Conservation (phyloP, 1,284 basidiomycete genomes). For the Rhizoctonia solani region DNA sequence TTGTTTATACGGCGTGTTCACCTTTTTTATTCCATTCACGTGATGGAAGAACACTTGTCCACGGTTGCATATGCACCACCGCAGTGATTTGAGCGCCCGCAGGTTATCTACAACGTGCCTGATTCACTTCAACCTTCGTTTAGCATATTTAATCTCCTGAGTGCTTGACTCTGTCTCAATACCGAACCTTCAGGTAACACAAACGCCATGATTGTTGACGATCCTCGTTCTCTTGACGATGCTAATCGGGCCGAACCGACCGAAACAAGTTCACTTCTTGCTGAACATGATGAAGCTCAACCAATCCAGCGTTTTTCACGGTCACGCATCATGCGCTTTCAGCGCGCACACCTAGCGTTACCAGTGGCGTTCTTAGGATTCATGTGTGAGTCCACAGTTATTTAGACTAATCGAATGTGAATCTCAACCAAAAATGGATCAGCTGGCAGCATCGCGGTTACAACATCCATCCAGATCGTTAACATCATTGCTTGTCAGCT, state of each 20-base stretch:
- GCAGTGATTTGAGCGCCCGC: conserved; percentile 4
- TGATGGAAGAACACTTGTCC: neutral
- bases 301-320: neutral
- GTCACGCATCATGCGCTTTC: neutral
- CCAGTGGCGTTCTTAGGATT: conserved; percentile 17
- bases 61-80: conserved; percentile 9
- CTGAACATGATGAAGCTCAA: neutral
- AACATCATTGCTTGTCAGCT: conserved; percentile 14
- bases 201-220: neutral
- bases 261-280: conserved; percentile 15
- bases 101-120: too few relatives aligned
- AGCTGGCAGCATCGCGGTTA: conserved; percentile 5
- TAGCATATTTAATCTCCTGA: too few relatives aligned
- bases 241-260: conserved; percentile 13
- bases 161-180: too few relatives aligned
- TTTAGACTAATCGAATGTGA: neutral
- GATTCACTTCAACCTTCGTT: too few relatives aligned
- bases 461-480: conserved; percentile 6
- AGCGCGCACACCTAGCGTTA: conserved; percentile 9
- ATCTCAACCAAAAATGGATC: neutral
- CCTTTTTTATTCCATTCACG: neutral
- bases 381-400: neutral
- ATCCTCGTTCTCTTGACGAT: neutral
- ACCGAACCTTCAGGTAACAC: too few relatives aligned
- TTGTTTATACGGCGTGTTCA: too few relatives aligned